Evolutionary conservation across 495 filamentous ascomycete species (phyloP).

Genomic region (Xylaria acuta): DNA sequence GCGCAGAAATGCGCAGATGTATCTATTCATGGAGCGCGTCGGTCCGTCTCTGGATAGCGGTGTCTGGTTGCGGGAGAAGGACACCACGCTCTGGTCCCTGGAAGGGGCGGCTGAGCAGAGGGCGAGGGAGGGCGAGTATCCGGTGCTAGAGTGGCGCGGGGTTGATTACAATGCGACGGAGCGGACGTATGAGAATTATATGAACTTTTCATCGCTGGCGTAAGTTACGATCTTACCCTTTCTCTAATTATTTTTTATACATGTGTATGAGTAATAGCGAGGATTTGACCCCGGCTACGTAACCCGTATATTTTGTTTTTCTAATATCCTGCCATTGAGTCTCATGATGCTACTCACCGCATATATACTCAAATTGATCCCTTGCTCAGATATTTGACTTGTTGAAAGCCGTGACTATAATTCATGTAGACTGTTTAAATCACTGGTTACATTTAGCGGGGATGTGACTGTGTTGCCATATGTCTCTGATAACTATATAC

Average conservation of each 20-base stretch:
- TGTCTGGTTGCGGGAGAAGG: neutral
- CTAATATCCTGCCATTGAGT: neutral
- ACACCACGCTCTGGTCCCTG: neutral
- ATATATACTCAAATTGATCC: neutral
- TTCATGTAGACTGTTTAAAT: neutral
- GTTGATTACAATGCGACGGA: slow-evolving; percentile 15
- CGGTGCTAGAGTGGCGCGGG: slow-evolving; percentile 15
- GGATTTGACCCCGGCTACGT: neutral
- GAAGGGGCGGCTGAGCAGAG: neutral
- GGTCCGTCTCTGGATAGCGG: neutral
- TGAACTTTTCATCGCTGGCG: neutral
- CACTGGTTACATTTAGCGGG: too few species aligned
- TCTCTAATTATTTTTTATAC: neutral
- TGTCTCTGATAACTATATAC: too few species aligned
- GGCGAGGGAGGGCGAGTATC: neutral
- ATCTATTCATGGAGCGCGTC: neutral
- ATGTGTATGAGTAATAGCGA: neutral
- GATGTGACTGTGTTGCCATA: too few species aligned
- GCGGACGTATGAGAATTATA: neutral
- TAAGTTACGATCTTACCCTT: neutral
- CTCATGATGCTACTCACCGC: neutral
- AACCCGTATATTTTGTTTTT: neutral
- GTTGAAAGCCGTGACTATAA: neutral
- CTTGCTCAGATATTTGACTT: neutral
- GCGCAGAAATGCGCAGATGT: slow-evolving; percentile 15